phyloP scores from a whole-genome alignment of 345 rosid species.

The Mallotus nudiflorus region DNA sequence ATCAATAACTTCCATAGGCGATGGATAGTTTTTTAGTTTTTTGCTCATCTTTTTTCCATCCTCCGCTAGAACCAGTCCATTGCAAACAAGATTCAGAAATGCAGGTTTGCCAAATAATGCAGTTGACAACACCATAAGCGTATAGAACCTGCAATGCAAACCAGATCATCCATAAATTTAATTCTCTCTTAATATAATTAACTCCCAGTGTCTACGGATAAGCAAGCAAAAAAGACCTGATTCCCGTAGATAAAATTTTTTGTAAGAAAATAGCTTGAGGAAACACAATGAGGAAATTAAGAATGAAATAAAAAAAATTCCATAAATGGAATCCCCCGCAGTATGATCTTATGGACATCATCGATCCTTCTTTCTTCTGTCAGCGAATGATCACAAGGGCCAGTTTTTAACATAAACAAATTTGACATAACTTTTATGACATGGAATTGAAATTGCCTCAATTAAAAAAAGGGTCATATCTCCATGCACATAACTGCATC shows the following conservation, averaged over 20 bases:
- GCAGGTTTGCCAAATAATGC: conserved; percentile 96
- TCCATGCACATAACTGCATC: background rate
- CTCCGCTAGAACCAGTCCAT: conserved; percentile 95
- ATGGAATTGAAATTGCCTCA: background rate
- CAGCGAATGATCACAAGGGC: background rate
- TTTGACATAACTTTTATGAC: background rate
- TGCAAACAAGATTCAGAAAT: conserved; percentile 90
- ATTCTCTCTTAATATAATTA: background rate
- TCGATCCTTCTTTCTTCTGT: background rate
- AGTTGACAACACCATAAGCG: conserved; percentile 98
- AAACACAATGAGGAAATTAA: background rate
- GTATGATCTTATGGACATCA: background rate
- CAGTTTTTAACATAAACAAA: background rate
- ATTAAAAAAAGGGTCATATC: background rate
- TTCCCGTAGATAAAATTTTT: background rate
- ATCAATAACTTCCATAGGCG: conserved; percentile 83
- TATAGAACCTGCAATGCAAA: conserved; percentile 70
- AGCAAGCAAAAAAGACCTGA: background rate
- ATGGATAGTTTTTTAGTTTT: conserved; percentile 84
- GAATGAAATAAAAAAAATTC: conserved; percentile 1
- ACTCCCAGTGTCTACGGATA: background rate
- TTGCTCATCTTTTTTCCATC: conserved; percentile 99
- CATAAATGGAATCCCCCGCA: background rate
- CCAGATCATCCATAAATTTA: conserved; percentile 11
- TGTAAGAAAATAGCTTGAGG: background rate